Evolutionary conservation across 495 filamentous ascomycete species (phyloP).

Genomic region (Talaromyces adpressus): DNA sequence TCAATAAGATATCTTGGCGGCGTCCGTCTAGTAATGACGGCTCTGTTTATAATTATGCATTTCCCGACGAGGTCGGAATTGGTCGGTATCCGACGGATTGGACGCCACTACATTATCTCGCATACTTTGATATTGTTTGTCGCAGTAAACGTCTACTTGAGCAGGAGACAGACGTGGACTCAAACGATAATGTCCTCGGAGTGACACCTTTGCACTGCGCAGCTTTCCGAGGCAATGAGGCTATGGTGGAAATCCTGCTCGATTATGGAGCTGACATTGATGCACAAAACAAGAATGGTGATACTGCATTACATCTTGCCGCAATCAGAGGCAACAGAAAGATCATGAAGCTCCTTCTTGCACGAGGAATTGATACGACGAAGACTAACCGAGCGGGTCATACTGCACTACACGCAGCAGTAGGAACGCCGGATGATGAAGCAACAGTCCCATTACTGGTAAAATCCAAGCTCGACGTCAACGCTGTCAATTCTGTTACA

Average conservation of each 20-base stretch:
- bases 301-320: slow-evolving; percentile 25
- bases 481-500: slow-evolving; percentile 19
- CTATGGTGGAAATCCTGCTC: slow-evolving; percentile 33
- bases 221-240: slow-evolving; percentile 25
- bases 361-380: slow-evolving; percentile 13
- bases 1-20: slow-evolving; percentile 32
- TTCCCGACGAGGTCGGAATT: slow-evolving; percentile 17
- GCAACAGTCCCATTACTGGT: slow-evolving; percentile 23
- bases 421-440: slow-evolving; percentile 23
- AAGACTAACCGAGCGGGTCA: slow-evolving; percentile 14
- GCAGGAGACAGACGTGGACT: slow-evolving; percentile 19
- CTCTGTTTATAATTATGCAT: slow-evolving; percentile 6
- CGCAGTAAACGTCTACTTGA: slow-evolving; percentile 23
- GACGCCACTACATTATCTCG: slow-evolving; percentile 23
- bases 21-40: slow-evolving; percentile 16
- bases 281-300: slow-evolving; percentile 14
- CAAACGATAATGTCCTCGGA: slow-evolving; percentile 16
- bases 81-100: slow-evolving; percentile 24
- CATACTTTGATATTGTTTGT: slow-evolving; percentile 20
- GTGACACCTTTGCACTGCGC: slow-evolving; percentile 30
- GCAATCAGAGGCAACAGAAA: slow-evolving; percentile 20
- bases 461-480: slow-evolving; percentile 17
- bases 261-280: slow-evolving; percentile 20
- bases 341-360: slow-evolving; percentile 20
- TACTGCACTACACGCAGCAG: slow-evolving; percentile 20